These are phyloP conservation scores for Salix caprea DNA, from an alignment of 345 rosid genomes.

Conservation along the genomic window DNA sequence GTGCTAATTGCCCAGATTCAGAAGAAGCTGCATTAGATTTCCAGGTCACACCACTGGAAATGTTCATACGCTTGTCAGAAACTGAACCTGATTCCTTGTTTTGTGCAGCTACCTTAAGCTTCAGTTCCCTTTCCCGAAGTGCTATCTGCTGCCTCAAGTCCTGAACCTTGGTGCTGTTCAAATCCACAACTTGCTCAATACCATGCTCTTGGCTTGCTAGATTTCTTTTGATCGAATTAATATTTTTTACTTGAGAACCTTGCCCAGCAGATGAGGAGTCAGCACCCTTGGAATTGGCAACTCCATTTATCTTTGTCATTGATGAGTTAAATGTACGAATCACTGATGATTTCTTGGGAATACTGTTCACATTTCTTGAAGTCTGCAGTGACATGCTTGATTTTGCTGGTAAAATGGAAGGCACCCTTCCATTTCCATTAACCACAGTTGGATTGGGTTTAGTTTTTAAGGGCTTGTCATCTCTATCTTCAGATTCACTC, in stretches of 20 bases:
- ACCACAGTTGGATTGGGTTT: constrained; percentile 26
- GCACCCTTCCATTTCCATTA: constrained; percentile 31
- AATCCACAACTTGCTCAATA: constrained; percentile 37
- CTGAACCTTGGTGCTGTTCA: constrained; percentile 48
- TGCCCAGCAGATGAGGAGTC: constrained; percentile 28
- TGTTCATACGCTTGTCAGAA: constrained; percentile 24
- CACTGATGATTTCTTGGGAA: constrained; percentile 41
- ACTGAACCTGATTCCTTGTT: constrained; percentile 44
- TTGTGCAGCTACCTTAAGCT: constrained; percentile 60
- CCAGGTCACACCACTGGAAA: constrained; percentile 29
- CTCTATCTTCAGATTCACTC: constrained; percentile 60
- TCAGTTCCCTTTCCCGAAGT: constrained; percentile 71
- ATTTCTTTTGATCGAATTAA: constrained; percentile 31
- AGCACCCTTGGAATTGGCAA: constrained; percentile 33
- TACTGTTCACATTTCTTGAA: constrained; percentile 30
- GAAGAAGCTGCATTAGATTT: constrained; percentile 34
- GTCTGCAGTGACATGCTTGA: constrained; percentile 30
- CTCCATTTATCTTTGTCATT: constrained; percentile 31
- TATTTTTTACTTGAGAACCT: constrained; percentile 38
- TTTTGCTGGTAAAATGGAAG: constrained; percentile 26
- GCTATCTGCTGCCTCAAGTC: constrained; percentile 95
- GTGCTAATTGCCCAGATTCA: constrained; percentile 35
- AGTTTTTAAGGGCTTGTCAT: constrained; percentile 22
- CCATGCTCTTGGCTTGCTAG: constrained; percentile 39
- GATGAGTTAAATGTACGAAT: constrained; percentile 41